These are phyloP conservation scores for Pseudopithomyces maydicus DNA, from an alignment of 2,329 filamentous ascomycete genomes.

Conservation along the genomic window DNA sequence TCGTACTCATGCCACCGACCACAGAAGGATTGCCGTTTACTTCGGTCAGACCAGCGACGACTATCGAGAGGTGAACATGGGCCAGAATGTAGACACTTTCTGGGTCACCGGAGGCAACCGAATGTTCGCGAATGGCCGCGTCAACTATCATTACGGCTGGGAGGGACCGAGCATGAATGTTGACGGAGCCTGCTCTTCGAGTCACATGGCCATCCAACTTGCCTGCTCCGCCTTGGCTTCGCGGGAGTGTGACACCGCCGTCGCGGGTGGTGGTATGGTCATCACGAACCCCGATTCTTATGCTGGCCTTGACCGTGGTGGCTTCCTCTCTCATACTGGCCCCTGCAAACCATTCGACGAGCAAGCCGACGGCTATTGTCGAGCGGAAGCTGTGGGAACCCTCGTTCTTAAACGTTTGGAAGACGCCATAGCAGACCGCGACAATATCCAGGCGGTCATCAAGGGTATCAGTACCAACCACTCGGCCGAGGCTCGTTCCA, in stretches of 20 bases:
- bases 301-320: constrained; percentile 19
- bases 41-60: constrained; percentile 42
- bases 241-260: constrained; percentile 31
- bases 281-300: constrained; percentile 35
- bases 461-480: constrained; percentile 37
- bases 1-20: constrained; percentile 27
- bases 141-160: constrained; percentile 19
- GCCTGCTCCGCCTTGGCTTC: constrained; percentile 32
- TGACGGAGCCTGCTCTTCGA: constrained; percentile 38
- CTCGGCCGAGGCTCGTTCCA: constrained; percentile 37
- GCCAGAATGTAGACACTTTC: constrained; percentile 56
- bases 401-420: constrained; percentile 34
- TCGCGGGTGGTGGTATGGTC: constrained; percentile 27
- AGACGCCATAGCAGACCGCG: constrained; percentile 24
- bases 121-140: constrained; percentile 50
- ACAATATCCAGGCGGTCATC: constrained; percentile 31
- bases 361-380: constrained; percentile 30
- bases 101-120: constrained; percentile 50
- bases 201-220: constrained; percentile 9
- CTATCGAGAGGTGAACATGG: neutral
- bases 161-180: constrained; percentile 24
- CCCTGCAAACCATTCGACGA: constrained; percentile 34
- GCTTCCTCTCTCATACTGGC: constrained; percentile 28
- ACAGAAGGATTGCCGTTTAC: constrained; percentile 37
- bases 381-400: constrained; percentile 31